Evolutionary conservation across 2,329 filamentous ascomycete genomes (phyloP).

Genomic region (Colletotrichum sp.): DNA sequence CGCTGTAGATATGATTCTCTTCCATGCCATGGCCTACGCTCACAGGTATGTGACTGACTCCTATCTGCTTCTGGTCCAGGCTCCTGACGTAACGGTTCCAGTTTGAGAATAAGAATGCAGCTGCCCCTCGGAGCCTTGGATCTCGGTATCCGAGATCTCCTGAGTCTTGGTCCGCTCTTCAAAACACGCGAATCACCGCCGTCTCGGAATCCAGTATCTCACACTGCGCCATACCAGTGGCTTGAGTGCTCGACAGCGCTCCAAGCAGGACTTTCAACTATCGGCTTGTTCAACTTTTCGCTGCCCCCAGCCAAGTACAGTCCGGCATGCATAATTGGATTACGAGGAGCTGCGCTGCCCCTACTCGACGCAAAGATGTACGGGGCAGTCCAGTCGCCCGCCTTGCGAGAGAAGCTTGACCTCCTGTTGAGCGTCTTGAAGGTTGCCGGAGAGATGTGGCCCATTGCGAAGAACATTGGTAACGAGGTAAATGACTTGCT

Average conservation of each 20-base stretch:
- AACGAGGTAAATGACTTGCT: slow-evolving; percentile 7
- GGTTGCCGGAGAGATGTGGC: slow-evolving; percentile 36
- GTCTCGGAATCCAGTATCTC: background rate
- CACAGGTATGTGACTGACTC: slow-evolving; percentile 35
- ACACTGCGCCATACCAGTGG: background rate
- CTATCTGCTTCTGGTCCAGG: background rate
- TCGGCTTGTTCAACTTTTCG: slow-evolving; percentile 33
- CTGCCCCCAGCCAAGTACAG: slow-evolving; percentile 32
- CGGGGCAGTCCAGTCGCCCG: slow-evolving; percentile 32
- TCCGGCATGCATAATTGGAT: slow-evolving; percentile 27
- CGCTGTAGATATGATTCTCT: slow-evolving; percentile 40
- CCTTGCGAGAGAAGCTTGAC: slow-evolving; percentile 35
- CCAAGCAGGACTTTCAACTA: slow-evolving; percentile 34
- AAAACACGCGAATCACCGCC: background rate
- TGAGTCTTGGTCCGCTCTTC: slow-evolving; percentile 12
- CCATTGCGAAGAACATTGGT: slow-evolving; percentile 32
- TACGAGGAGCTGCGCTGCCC: slow-evolving; percentile 30
- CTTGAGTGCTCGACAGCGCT: slow-evolving; percentile 22
- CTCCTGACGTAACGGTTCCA: background rate
- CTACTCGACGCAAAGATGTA: slow-evolving; percentile 39
- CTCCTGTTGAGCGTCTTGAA: slow-evolving; percentile 33
- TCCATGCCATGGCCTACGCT: slow-evolving; percentile 37
- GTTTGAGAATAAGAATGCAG: slow-evolving; percentile 21
- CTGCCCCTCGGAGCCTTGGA: slow-evolving; percentile 26
- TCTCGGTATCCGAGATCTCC: slow-evolving; percentile 1